Evolutionary conservation across 306 rosid species (phyloP), one percentile per base, ranked within the genome.

Genomic region (Quillaja saponaria): DNA sequence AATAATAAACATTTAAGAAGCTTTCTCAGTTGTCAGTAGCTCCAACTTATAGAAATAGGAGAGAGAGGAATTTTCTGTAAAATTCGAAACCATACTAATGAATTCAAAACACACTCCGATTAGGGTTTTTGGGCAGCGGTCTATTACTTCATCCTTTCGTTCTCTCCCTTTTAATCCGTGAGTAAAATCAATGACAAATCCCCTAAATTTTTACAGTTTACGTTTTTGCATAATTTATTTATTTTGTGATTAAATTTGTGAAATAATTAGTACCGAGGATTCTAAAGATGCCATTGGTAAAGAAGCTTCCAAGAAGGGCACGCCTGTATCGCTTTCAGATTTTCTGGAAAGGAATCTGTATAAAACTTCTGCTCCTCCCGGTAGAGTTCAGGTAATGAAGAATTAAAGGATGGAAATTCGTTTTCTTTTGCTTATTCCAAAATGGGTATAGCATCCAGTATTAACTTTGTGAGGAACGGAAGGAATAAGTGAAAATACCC

Each of bases 71-170:
- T 25, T 25, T 25, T 25, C 31, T 25, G 31, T 25, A 25, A 25
- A 25, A 25, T 25, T 25, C 31, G 31, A 25, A 25, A 25, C 31
- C 31, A 25, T 25, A 25, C 31, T 25, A 4, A 25, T 25, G 31
- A 25, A 25, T 25, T 49, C 82, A n/a, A 76, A 78, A 57, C 46
- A 66, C 57, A 5, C 76, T 33, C 57, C 91, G 50, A 61, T 84
- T 67, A 84, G 95, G 85, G 81, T 55, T 56, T 74, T 82, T 25
- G 96, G 97, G 55, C 97, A 91, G 66, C 86, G 78, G 15, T 76
- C 95, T 6, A 76, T 84, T 42, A 46, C 78, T 50, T 84, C 90
- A 19, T 67, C 81, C 8, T 78, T 87, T 45, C 77, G 63, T 63
- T 34, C 56, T 46, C 50, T 81, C 14, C 48, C 79, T 57, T 66